Percentiles rank a stretch among this genome's conserved stretches.
phyloP scores from a whole-genome alignment of 2,329 filamentous ascomycete species.

The Canariomyces notabilis region DNA sequence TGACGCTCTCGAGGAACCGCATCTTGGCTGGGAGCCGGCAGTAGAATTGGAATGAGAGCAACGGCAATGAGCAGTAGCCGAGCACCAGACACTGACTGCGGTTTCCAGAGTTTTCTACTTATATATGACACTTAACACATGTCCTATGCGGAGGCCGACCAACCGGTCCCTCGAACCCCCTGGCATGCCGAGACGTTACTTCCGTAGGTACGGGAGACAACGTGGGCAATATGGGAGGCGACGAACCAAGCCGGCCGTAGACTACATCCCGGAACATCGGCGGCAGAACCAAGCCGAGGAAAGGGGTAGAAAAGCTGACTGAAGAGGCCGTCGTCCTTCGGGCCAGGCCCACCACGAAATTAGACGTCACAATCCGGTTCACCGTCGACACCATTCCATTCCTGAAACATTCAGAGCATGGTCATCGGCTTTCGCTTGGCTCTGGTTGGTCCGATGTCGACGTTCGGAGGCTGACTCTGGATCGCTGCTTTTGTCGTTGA shows the following conservation, averaged over 20 bases:
- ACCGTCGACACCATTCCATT: background rate
- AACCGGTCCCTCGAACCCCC: conserved; percentile 7
- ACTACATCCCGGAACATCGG: background rate
- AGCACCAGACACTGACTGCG: conserved; percentile 1
- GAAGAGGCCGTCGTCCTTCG: too few species aligned
- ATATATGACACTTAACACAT: conserved; percentile 7
- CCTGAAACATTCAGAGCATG: background rate
- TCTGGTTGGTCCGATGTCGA: conserved; percentile 14
- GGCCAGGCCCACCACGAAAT: background rate
- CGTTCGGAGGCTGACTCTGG: background rate
- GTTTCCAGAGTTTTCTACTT: too few species aligned
- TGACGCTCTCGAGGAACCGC: conserved; percentile 28
- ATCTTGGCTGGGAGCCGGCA: conserved; percentile 24
- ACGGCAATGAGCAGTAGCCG: background rate
- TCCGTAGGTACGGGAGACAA: conserved; percentile 20
- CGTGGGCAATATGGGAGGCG: conserved; percentile 8
- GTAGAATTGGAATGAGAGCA: background rate
- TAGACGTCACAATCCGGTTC: background rate
- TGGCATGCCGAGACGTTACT: conserved; percentile 15
- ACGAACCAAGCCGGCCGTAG: conserved; percentile 8
- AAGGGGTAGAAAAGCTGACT: background rate
- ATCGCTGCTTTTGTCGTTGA: background rate
- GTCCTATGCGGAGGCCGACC: conserved; percentile 2
- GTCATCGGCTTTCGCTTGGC: conserved; percentile 15
- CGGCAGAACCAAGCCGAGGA: conserved; percentile 7